Conservation (phyloP, 2,329 filamentous ascomycete species). For the Dothidotthia symphoricarpi region DNA sequence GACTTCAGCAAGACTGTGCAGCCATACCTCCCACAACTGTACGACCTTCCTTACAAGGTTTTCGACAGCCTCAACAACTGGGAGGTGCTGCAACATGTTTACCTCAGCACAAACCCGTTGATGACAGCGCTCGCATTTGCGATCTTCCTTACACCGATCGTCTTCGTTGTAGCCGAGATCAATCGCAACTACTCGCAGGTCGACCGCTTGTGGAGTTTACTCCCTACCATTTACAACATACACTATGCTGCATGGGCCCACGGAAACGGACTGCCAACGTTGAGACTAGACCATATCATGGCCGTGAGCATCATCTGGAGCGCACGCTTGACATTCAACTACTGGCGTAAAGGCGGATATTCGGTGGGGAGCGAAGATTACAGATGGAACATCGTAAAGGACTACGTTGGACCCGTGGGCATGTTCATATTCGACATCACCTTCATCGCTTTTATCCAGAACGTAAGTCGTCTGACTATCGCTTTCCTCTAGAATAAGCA, state of each 20-base stretch:
- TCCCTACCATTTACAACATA: slow-evolving; percentile 81
- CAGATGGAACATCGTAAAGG: slow-evolving; percentile 77
- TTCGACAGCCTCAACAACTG: slow-evolving; percentile 59
- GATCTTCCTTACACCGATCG: slow-evolving; percentile 66
- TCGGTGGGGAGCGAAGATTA: slow-evolving; percentile 89
- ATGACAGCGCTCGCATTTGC: slow-evolving; percentile 72
- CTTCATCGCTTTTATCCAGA: slow-evolving; percentile 85
- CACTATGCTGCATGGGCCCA: slow-evolving; percentile 85
- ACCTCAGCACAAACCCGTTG: slow-evolving; percentile 82
- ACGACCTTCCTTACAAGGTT: slow-evolving; percentile 45
- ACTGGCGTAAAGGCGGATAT: slow-evolving; percentile 94
- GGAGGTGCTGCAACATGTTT: slow-evolving; percentile 66
- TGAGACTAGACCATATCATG: slow-evolving; percentile 70
- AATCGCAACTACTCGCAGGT: slow-evolving; percentile 98
- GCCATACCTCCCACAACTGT: slow-evolving; percentile 70
- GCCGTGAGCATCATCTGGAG: slow-evolving; percentile 75
- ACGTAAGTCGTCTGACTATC: slow-evolving; percentile 40
- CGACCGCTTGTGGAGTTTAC: slow-evolving; percentile 85
- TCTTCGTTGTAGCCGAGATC: slow-evolving; percentile 75
- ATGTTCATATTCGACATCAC: slow-evolving; percentile 84
- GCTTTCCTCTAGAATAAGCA: background rate
- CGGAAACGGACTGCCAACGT: slow-evolving; percentile 66
- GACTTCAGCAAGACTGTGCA: slow-evolving; percentile 72
- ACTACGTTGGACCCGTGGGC: slow-evolving; percentile 58
- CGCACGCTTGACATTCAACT: slow-evolving; percentile 92